phyloP scores from a whole-genome alignment of 208 protist genomes.

The Wallacemonas sp. region DNA sequence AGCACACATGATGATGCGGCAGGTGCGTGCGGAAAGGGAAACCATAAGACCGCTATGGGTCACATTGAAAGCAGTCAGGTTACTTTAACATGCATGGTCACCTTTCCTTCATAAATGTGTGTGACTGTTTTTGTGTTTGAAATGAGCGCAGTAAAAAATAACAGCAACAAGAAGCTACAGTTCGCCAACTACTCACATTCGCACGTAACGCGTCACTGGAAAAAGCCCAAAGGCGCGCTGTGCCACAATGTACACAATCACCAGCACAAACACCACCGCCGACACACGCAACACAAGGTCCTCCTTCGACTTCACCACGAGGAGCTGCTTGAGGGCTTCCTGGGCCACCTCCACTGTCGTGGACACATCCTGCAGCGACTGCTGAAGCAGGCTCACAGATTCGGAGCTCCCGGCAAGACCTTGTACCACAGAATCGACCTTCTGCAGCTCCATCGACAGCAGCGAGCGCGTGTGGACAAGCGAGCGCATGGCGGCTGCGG shows the following conservation, averaged over 20 bases:
- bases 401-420: slow-evolving; percentile 49
- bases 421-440: slow-evolving; percentile 72
- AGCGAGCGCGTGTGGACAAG: slow-evolving; percentile 76
- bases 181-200: background rate
- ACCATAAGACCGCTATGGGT: too few species aligned
- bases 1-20: too few species aligned
- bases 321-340: slow-evolving; percentile 46
- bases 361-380: slow-evolving; percentile 66
- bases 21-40: too few species aligned
- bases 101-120: too few species aligned
- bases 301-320: slow-evolving; percentile 68
- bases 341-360: slow-evolving; percentile 66
- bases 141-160: too few species aligned
- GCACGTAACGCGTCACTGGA: slow-evolving; percentile 52
- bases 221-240: slow-evolving; percentile 80
- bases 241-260: slow-evolving; percentile 61
- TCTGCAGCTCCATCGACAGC: slow-evolving; percentile 68
- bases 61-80: too few species aligned
- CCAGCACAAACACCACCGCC: slow-evolving; percentile 48
- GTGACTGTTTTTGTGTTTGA: too few species aligned
- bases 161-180: background rate
- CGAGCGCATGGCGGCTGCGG: slow-evolving; percentile 64
- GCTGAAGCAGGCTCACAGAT: slow-evolving; percentile 47
- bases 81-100: too few species aligned
- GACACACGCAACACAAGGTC: slow-evolving; percentile 68